Base-by-base conservation (phyloP, 2,329 filamentous ascomycete genomes). In the Aspergillus aculeatus region DNA sequence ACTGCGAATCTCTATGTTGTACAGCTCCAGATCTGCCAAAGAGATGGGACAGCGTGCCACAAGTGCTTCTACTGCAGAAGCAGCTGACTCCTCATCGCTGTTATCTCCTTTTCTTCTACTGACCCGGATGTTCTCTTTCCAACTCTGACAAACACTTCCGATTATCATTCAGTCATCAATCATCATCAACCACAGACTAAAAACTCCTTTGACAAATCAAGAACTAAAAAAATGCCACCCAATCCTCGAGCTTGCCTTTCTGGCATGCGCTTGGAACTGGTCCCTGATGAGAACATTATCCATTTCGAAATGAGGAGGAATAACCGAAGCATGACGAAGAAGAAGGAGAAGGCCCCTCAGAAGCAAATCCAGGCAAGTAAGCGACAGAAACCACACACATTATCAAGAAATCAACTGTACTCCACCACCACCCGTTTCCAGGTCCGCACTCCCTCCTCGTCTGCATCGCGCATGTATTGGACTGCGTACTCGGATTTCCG, bases 341-440 rank as follows among this genome's bases (percentile, higher is more conserved):
- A 10, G 44, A 58, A 57, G 19, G 47, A 48, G 60, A 60, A 50
- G 16, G 51, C 54, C 19, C 10, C 16, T 14, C 19, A 24, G 41
- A 41, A 38, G 23, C 44, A 12, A 21, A 44, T 10, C 19, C 50
- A 29, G 26, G 9, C 26, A 54, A 49, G 16, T 35, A 47, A 14
- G 10, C 50, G 4, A 51, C 14, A 14, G 2, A 16, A 41, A 54
- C 29, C 26, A 23, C 19, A 53, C 29, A 47, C 23, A 47, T 47
- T 24, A 29, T 47, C 48, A 29, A 38, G 52, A 21, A 41, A 41
- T 66, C 64, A 77, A 44, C 62, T 70, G 60, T 76, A 77, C 57
- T 78, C 74, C 11, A 76, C 61, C 50, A 76, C 69, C 48, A 71
- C 65, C 24, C 75, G 67, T 60, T 67, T 69, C 70, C 73, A 77